Evolutionary conservation across 257 asterid genomes (phyloP).

Genomic region (Linaria vulgaris): DNA sequence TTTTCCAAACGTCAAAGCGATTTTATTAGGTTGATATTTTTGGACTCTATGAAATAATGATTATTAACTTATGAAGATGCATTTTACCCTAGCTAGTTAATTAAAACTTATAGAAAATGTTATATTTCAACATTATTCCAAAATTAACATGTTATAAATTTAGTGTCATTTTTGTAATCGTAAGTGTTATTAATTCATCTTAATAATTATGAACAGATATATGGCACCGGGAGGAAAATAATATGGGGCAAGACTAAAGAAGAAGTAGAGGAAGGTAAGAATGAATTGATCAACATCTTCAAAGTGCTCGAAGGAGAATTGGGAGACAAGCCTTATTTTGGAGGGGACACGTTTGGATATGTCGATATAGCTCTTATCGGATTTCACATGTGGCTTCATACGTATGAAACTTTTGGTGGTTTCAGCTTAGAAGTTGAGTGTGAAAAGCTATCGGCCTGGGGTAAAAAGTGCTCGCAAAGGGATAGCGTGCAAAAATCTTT

Average conservation of each 20-base stretch:
- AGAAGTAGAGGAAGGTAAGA: slow-evolving; percentile 24
- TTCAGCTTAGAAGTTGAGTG: slow-evolving; percentile 28
- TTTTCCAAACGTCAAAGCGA: neutral
- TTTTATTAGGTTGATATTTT: neutral
- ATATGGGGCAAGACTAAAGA: slow-evolving; percentile 16
- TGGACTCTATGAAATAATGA: too few species aligned
- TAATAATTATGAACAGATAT: too few species aligned
- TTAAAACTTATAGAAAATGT: too few species aligned
- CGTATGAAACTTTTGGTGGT: slow-evolving; percentile 15
- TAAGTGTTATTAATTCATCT: too few species aligned
- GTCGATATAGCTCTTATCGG: slow-evolving; percentile 29
- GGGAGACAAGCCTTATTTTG: slow-evolving; percentile 29
- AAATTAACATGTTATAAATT: too few species aligned
- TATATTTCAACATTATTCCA: too few species aligned
- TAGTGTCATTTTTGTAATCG: too few species aligned
- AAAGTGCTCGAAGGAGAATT: slow-evolving; percentile 27
- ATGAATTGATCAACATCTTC: slow-evolving; percentile 17
- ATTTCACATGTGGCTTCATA: slow-evolving; percentile 16
- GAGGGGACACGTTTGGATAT: slow-evolving; percentile 31
- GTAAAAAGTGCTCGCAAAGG: slow-evolving; percentile 28
- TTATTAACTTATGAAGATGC: too few species aligned
- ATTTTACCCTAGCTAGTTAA: too few species aligned
- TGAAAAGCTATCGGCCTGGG: slow-evolving; percentile 29
- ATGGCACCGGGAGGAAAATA: too few species aligned
- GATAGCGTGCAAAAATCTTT: slow-evolving; percentile 31